phyloP scores from a whole-genome alignment of 495 filamentous ascomycete genomes.

The Amphirosellinia nigrospora region DNA sequence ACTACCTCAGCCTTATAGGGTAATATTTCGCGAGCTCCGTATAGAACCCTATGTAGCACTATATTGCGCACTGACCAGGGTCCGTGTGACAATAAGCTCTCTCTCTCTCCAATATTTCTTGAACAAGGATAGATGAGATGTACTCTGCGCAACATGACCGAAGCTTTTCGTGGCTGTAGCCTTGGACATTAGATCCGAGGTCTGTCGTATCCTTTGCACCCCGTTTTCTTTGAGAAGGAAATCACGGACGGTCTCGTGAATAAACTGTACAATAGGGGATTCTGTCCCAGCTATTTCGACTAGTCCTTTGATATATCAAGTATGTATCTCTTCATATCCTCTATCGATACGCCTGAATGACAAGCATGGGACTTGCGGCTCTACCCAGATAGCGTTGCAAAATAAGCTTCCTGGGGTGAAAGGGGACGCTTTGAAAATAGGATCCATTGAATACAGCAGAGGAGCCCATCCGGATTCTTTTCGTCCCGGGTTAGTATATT shows the following conservation, averaged over 20 bases:
- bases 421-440: constrained; percentile 44
- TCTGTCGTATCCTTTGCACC: neutral
- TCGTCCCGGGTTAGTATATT: constrained; percentile 45
- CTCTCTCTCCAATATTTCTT: too few species aligned
- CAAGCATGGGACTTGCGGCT: constrained; percentile 19
- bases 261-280: constrained; percentile 45
- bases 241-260: constrained; percentile 52
- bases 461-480: constrained; percentile 32
- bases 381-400: constrained; percentile 41
- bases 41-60: too few species aligned
- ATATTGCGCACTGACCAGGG: too few species aligned
- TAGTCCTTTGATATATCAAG: constrained; percentile 46
- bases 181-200: neutral
- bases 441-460: constrained; percentile 51
- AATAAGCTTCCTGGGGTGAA: constrained; percentile 45
- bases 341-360: constrained; percentile 2
- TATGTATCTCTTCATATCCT: constrained; percentile 36
- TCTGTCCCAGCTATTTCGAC: constrained; percentile 39
- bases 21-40: too few species aligned
- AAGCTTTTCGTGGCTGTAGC: neutral
- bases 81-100: too few species aligned
- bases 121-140: neutral
- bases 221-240: constrained; percentile 37
- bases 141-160: neutral
- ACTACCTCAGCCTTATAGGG: too few species aligned